Conservation (phyloP, 2,329 filamentous ascomycete genomes). For the Catunica adiposa region DNA sequence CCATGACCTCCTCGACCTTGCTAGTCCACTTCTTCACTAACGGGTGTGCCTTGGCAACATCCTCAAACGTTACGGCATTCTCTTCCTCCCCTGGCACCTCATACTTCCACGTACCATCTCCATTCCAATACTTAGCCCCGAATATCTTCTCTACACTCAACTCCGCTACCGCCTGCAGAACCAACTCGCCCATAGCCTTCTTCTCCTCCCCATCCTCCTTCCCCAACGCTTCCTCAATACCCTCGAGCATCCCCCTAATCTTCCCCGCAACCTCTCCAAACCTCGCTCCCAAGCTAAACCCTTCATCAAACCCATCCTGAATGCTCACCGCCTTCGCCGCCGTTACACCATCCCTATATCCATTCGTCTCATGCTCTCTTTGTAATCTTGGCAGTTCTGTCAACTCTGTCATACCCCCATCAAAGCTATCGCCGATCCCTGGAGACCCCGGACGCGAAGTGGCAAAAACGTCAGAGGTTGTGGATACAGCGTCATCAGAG, state of each 20-base stretch:
- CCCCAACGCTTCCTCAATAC: slow-evolving; percentile 37
- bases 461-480: slow-evolving; percentile 12
- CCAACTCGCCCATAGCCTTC: slow-evolving; percentile 20
- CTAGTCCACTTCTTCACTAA: slow-evolving; percentile 40
- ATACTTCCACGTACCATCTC: slow-evolving; percentile 57
- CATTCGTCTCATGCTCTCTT: slow-evolving; percentile 62
- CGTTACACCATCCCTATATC: slow-evolving; percentile 78
- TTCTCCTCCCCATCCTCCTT: slow-evolving; percentile 16
- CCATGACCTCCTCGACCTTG: slow-evolving; percentile 7
- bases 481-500: neutral
- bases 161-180: slow-evolving; percentile 38
- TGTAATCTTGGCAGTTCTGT: slow-evolving; percentile 59
- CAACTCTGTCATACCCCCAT: slow-evolving; percentile 21
- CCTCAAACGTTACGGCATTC: slow-evolving; percentile 35
- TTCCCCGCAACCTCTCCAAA: slow-evolving; percentile 60
- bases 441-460: neutral
- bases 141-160: slow-evolving; percentile 48
- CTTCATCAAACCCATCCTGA: slow-evolving; percentile 82
- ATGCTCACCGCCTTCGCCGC: slow-evolving; percentile 58
- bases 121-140: slow-evolving; percentile 45
- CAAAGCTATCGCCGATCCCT: neutral
- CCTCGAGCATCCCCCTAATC: slow-evolving; percentile 62
- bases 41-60: slow-evolving; percentile 53
- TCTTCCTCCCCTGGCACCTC: slow-evolving; percentile 26
- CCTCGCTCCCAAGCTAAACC: slow-evolving; percentile 68